These are phyloP conservation scores for Aspergillus brunneoviolaceus DNA, from an alignment of 2,329 filamentous ascomycete genomes.

Conservation along the genomic window DNA sequence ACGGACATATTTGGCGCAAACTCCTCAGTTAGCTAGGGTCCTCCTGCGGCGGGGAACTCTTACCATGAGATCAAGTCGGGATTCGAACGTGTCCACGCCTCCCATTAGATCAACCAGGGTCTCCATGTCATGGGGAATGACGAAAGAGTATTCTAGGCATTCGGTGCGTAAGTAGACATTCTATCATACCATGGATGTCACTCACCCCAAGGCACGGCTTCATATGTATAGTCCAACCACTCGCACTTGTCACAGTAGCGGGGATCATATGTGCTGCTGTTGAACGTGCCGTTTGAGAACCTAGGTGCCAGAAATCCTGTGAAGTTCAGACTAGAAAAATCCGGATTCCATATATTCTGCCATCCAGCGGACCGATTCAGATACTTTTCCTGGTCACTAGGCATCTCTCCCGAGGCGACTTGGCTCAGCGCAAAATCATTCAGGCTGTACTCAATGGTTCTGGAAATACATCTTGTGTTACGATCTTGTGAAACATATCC, in stretches of 20 bases:
- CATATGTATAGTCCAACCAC: conserved; percentile 62
- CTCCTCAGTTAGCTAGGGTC: conserved; percentile 14
- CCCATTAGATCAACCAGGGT: conserved; percentile 56
- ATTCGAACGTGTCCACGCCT: conserved; percentile 54
- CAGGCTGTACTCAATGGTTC: conserved; percentile 66
- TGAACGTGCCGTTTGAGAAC: conserved; percentile 50
- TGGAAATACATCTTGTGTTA: conserved; percentile 60
- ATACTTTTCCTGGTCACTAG: conserved; percentile 53
- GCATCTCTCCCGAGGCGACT: conserved; percentile 52
- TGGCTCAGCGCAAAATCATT: conserved; percentile 64
- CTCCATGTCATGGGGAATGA: conserved; percentile 64
- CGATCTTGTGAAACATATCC: conserved; percentile 64
- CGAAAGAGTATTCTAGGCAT: conserved; percentile 58
- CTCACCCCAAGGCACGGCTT: conserved; percentile 58
- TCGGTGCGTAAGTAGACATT: neutral
- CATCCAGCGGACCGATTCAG: conserved; percentile 65
- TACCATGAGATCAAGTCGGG: conserved; percentile 58
- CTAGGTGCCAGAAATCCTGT: conserved; percentile 58
- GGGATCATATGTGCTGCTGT: conserved; percentile 47
- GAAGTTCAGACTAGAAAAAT: conserved; percentile 59
- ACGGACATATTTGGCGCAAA: conserved; percentile 45
- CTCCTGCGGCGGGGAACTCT: neutral
- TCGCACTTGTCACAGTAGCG: conserved; percentile 64
- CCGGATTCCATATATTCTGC: conserved; percentile 68
- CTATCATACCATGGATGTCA: neutral